A percentile compares a stretch with the other conserved stretches of the same genome.
Evolutionary conservation across 345 rosid species (phyloP).

Genomic region (Zanthoxylum bungeanum): DNA sequence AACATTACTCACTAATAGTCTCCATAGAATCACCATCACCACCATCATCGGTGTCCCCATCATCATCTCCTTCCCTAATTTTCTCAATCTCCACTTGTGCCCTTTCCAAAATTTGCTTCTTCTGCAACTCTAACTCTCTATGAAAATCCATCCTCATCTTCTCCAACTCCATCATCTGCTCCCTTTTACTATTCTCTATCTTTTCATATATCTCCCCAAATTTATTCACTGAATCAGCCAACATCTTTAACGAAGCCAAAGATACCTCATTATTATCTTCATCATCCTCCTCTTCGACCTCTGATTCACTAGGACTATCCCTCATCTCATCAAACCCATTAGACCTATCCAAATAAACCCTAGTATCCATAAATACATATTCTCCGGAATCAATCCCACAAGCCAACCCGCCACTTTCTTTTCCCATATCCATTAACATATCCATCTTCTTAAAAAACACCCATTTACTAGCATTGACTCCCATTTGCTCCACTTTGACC

Average conservation of each 20-base stretch:
- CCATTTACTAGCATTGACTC: slow-evolving; percentile 37
- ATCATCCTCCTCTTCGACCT: slow-evolving; percentile 34
- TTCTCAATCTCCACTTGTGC: slow-evolving; percentile 51
- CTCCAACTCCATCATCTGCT: slow-evolving; percentile 57
- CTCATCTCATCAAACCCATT: slow-evolving; percentile 59
- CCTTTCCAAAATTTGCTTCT: slow-evolving; percentile 49
- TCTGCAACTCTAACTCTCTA: slow-evolving; percentile 51
- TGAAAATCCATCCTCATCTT: slow-evolving; percentile 47
- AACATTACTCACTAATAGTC: slow-evolving; percentile 21
- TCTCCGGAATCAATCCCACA: slow-evolving; percentile 66
- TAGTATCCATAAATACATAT: slow-evolving; percentile 46
- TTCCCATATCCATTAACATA: slow-evolving; percentile 38
- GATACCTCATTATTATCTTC: slow-evolving; percentile 26
- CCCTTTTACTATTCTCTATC: slow-evolving; percentile 56
- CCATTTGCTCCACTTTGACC: slow-evolving; percentile 25
- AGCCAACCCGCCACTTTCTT: slow-evolving; percentile 27
- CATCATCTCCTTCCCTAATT: slow-evolving; percentile 34
- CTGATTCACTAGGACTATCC: slow-evolving; percentile 57
- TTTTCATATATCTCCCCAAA: slow-evolving; percentile 56
- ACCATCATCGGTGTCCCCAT: slow-evolving; percentile 20
- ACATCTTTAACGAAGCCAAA: slow-evolving; percentile 28
- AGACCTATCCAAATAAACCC: slow-evolving; percentile 49
- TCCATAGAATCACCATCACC: slow-evolving; percentile 27
- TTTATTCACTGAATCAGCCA: slow-evolving; percentile 49
- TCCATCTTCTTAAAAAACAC: slow-evolving; percentile 48